phyloP scores from a whole-genome alignment of 164 flowering plant species.

The Saururus chinensis region DNA sequence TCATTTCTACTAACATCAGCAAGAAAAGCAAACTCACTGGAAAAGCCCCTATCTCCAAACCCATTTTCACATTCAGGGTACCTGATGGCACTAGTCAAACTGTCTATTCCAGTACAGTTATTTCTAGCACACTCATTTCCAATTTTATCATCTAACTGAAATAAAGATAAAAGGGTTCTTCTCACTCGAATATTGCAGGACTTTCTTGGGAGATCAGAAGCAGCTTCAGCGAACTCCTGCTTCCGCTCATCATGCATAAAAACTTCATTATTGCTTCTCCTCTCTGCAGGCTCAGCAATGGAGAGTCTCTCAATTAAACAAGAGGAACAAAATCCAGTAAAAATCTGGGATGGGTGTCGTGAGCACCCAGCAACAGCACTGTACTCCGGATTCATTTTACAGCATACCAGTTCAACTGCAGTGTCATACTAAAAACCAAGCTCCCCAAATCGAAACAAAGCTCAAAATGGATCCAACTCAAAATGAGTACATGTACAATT shows the following conservation, averaged over 20 bases:
- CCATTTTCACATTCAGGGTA: conserved; percentile 2
- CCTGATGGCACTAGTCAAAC: background rate
- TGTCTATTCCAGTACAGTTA: background rate
- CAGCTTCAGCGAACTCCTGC: background rate
- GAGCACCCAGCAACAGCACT: conserved; percentile 5
- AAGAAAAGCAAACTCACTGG: no score
- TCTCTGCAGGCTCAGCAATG: conserved; percentile 2
- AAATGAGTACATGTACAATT: background rate
- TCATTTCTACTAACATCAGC: background rate
- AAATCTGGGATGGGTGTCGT: conserved; percentile 8
- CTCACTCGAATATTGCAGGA: conserved; percentile 4
- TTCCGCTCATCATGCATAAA: background rate
- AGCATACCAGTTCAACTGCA: background rate
- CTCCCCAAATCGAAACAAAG: background rate
- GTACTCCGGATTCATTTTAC: conserved; percentile 9
- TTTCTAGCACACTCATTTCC: background rate
- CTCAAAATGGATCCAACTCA: background rate
- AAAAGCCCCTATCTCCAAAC: no score
- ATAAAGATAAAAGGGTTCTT: conserved; percentile 10
- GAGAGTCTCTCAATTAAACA: conserved; percentile 13
- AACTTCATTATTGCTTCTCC: conserved; percentile 4
- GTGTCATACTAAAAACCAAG: background rate
- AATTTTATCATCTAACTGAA: conserved; percentile 9
- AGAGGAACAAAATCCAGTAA: conserved; percentile 11
- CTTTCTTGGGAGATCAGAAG: background rate